phyloP scores from a whole-genome alignment of 176 grass and related monocot genomes.

The Ampelocalamus luodianensis region DNA sequence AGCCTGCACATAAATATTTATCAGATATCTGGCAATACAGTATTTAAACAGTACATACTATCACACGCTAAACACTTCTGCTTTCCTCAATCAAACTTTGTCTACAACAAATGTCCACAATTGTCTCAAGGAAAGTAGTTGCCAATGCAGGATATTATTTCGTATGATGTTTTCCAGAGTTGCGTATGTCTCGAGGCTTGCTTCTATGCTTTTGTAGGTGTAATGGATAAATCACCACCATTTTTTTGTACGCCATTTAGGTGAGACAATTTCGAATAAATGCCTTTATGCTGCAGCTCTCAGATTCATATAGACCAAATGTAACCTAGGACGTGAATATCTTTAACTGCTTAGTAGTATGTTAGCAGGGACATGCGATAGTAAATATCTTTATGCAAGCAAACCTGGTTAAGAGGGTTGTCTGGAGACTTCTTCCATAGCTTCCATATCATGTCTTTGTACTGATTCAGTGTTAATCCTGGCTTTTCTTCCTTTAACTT shows the following conservation, averaged over 20 bases:
- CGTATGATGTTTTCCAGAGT: not conserved
- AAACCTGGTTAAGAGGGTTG: conserved; percentile 97
- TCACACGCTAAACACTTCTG: not conserved
- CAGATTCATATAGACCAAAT: not conserved
- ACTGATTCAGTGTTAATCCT: conserved; percentile 82
- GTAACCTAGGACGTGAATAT: not conserved
- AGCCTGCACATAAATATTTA: conserved; percentile 45
- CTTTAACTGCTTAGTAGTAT: not conserved
- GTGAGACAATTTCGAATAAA: not conserved
- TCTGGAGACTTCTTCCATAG: conserved; percentile 99
- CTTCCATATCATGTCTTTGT: conserved; percentile 99
- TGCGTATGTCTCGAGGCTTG: not conserved
- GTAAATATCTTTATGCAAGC: conserved; percentile 17
- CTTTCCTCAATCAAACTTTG: not conserved
- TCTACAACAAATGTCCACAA: not conserved
- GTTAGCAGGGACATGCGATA: not conserved
- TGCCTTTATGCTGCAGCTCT: not conserved
- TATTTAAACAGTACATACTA: not conserved
- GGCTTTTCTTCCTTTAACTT: conserved; percentile 99
- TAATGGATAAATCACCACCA: not conserved
- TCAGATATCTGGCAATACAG: not conserved
- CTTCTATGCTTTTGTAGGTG: not conserved
- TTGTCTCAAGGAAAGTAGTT: not conserved
- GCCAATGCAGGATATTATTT: not conserved
- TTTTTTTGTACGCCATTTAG: not conserved